Base-by-base conservation (phyloP, 768 basidiomycete species). In the Trichaptum fuscoviolaceum region DNA sequence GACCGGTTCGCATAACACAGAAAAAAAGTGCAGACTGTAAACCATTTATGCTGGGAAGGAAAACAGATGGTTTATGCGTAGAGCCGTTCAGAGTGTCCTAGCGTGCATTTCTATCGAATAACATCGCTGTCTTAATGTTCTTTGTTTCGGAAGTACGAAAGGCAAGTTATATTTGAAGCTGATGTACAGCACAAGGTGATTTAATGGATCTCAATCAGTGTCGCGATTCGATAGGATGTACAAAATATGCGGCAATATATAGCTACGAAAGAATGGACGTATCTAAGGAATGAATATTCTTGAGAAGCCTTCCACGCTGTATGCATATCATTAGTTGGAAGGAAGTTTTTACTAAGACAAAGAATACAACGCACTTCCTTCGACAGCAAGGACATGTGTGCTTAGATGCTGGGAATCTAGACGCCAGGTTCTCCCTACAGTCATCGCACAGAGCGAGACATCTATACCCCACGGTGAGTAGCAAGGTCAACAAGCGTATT, bases 361-460 rank as follows among this genome's bases (percentile, higher is more conserved):
- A 23, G 59, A 10, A 67, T 5, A 4, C n/a, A 59, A 71, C 72
- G 73, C 71, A 84, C 83, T 69, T 75, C 64, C 73, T 74, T 57
- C 88, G 82, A 75, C 88, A 90, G 71, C 87, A 89, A 7, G 88
- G 88, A 71, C 88, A 89, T 24, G 82, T 77, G 70, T 89, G 87
- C 71, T 86, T 87, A 8, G 84, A 81, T 12, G 85, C 81, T 0
- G 83, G 72, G 58, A 82, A 81, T 25, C 84, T 80, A 0, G 84
- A 82, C 7, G 86, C 85, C 34, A 89, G 76, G 63, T 85, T 83
- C 69, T 85, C 85, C 57, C 88, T 78, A 70, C 88, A 90, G 62
- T 80, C 82, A 73, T 90, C 86, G 70, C 88, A 90, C 76, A 90
- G 79, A 2, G 86, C 82, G 26, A 90, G 75, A 70, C 88, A 76